Base-by-base conservation (phyloP, 768 basidiomycete species). In the Boletus subparvulus region DNA sequence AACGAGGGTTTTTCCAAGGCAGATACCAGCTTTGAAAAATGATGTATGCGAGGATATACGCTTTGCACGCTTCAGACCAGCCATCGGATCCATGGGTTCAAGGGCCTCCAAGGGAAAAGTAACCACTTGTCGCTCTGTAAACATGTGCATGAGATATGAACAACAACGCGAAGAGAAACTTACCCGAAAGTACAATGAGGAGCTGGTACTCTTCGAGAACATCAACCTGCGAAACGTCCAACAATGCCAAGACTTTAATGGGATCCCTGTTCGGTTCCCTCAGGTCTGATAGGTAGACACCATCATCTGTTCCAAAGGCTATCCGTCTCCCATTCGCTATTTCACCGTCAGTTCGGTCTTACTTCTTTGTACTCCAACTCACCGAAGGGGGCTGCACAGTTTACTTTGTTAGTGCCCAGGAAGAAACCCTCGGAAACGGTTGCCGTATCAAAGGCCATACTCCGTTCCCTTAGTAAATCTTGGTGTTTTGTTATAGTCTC, bases 301-400 rank as follows among this genome's bases (percentile, higher is more conserved):
- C 97, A 61, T 98, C 94, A 65, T 95, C 92, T 5, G 96, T 96
- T n/a, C 96, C 97, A 72, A 95, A 98, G 10, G 92, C 94, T 63
- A 97, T 86, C 54, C 87, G 82, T 64, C 88, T 78, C 13, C 94
- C 96, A 54, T 83, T 83, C 66, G 82, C 95, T 97, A 70, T 36
- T 48, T 52, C 11, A 60, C 36, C 28, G 17, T 60, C 50, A 64
- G 53, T 32, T 45, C 4, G 19, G 16, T 26, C 51, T 8, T n/a
- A 26, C 19, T 0, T 19, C 8, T 40, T 42, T 35, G 21, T 24
- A 33, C n/a, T 36, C 56, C 36, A n/a, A 86, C 94, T 77, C 67
- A 98, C 96, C 69, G 60, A 79, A 86, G 16, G 85, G 85, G 16
- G 90, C 93, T 2, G 96, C 94, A 72, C 97, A 98, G 65, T 92